phyloP scores from a whole-genome alignment of 495 filamentous ascomycete species.

The Aspergillus egyptiacus region DNA sequence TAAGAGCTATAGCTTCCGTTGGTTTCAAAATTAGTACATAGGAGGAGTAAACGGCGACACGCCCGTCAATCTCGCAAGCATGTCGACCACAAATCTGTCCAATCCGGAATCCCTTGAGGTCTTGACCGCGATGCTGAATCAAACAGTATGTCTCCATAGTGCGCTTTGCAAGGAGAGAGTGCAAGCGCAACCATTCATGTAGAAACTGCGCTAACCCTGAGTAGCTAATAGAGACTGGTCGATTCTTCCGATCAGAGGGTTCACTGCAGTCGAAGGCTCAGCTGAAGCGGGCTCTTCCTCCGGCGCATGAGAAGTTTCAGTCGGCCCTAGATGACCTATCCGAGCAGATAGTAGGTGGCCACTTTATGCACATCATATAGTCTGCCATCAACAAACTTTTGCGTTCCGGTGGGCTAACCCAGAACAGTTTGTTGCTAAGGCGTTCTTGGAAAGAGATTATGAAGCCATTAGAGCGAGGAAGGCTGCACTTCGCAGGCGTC shows the following conservation, averaged over 20 bases:
- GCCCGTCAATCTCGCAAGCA: conserved; percentile 11
- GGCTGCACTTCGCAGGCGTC: conserved; percentile 21
- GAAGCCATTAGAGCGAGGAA: conserved; percentile 35
- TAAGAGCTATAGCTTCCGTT: not conserved
- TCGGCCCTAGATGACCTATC: conserved; percentile 46
- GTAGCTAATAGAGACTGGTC: conserved; percentile 46
- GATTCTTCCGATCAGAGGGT: conserved; percentile 38
- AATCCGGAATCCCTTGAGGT: conserved; percentile 40
- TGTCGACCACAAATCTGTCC: conserved; percentile 29
- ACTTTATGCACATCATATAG: not conserved
- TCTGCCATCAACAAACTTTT: too few species aligned
- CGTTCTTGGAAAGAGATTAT: conserved; percentile 42
- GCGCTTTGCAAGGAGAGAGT: not conserved
- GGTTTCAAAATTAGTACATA: not conserved
- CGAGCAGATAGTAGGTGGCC: conserved; percentile 45
- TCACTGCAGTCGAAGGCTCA: conserved; percentile 34
- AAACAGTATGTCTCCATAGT: conserved; percentile 44
- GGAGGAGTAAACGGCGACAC: not conserved
- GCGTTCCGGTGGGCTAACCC: conserved; percentile 21
- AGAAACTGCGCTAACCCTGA: conserved; percentile 17
- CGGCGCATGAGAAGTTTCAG: conserved; percentile 44
- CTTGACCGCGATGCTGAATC: conserved; percentile 39
- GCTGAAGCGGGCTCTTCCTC: conserved; percentile 38
- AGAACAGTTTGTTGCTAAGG: conserved; percentile 41
- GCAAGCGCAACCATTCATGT: not conserved